Percentiles rank a stretch among this genome's conserved stretches.
phyloP scores from a whole-genome alignment of 1,284 basidiomycete species.

The Pseudozyma tsukubaensis region DNA sequence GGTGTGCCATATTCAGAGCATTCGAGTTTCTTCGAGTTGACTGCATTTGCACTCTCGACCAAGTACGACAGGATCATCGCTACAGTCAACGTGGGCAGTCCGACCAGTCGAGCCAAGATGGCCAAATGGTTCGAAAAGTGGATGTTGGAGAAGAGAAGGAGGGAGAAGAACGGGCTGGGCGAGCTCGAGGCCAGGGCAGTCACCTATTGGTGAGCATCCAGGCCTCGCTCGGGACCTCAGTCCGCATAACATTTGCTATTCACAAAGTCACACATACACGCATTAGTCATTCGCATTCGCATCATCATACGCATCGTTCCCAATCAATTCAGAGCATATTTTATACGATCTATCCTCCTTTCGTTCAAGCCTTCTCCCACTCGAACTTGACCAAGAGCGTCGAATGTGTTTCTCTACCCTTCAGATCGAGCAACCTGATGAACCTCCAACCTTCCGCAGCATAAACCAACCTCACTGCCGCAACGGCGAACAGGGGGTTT shows the following conservation, averaged over 20 bases:
- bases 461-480: constrained; percentile 45
- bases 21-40: constrained; percentile 77
- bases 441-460: constrained; percentile 70
- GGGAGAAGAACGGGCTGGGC: constrained; percentile 34
- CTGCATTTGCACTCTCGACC: constrained; percentile 81
- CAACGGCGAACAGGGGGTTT: constrained; percentile 59
- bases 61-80: constrained; percentile 88
- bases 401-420: constrained; percentile 72
- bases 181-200: constrained; percentile 33
- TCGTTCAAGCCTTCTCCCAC: constrained; percentile 21
- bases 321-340: background rate
- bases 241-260: constrained; percentile 6
- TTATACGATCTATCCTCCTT: no score
- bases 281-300: constrained; percentile 1
- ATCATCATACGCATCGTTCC: background rate
- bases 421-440: constrained; percentile 73
- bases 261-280: constrained; percentile 1
- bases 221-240: background rate
- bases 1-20: constrained; percentile 95
- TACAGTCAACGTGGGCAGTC: constrained; percentile 91
- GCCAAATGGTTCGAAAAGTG: constrained; percentile 64
- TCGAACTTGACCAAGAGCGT: constrained; percentile 54
- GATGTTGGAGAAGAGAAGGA: constrained; percentile 50
- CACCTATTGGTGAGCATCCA: constrained; percentile 45
- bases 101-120: constrained; percentile 71